phyloP scores from a whole-genome alignment of 768 basidiomycete genomes.

The Pleurotus tuber-regium region DNA sequence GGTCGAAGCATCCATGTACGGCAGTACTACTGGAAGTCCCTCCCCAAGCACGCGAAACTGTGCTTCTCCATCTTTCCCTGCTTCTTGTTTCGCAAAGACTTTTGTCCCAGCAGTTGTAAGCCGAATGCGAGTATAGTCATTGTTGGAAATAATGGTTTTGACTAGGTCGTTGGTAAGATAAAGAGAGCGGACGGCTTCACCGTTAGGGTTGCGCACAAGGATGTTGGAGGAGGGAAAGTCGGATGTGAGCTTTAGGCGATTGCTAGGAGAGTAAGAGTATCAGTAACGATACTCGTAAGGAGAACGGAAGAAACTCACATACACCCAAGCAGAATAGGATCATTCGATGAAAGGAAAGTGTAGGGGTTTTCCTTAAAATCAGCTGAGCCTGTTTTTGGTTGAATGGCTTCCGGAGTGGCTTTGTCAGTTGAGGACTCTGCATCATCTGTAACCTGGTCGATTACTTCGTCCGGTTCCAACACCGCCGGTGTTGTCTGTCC shows the following conservation, averaged over 20 bases:
- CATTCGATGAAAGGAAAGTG: conserved; percentile 70
- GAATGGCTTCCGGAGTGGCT: conserved; percentile 7
- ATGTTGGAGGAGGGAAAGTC: conserved; percentile 75
- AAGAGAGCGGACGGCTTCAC: conserved; percentile 70
- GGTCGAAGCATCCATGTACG: conserved; percentile 64
- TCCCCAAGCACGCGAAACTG: conserved; percentile 82
- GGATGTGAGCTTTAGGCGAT: conserved; percentile 65
- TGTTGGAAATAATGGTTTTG: conserved; percentile 74
- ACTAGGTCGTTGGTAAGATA: conserved; percentile 88
- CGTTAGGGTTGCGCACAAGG: conserved; percentile 83
- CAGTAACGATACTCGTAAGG: background rate
- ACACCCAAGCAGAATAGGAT: conserved; percentile 69
- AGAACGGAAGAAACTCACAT: conserved; percentile 48
- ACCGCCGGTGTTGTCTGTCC: too few relatives aligned
- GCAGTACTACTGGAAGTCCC: conserved; percentile 80
- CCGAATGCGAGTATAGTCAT: conserved; percentile 81
- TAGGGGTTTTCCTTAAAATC: conserved; percentile 90
- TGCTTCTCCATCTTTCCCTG: conserved; percentile 52
- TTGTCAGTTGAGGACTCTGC: too few relatives aligned
- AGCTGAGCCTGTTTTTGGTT: conserved; percentile 25
- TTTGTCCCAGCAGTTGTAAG: conserved; percentile 94
- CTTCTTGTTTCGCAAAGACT: conserved; percentile 88
- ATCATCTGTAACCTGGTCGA: background rate
- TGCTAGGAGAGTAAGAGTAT: conserved; percentile 36
- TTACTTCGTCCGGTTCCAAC: background rate